Base-by-base conservation (phyloP, 345 rosid species). In the Populus ilicifolia region DNA sequence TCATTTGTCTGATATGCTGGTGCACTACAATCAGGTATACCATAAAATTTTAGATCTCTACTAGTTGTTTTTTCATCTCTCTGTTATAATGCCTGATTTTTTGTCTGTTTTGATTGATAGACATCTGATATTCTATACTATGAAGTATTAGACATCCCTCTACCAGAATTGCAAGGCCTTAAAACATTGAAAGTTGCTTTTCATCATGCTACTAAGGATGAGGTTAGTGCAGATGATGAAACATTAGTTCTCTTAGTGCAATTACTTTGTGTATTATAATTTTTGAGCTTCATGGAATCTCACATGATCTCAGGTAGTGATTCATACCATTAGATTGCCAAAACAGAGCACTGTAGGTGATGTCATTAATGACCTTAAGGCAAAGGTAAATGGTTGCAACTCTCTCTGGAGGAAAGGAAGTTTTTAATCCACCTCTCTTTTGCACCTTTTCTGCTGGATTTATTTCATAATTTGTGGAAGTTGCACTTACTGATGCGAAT, bases 131-230 rank as follows among this genome's bases (percentile, higher is more conserved):
- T 94, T 73, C 81, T 96, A 83, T 96, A 96, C 84, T 96, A 91
- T 74, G 99, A 96, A 89, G 91, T 89, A 56, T 82, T 96, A 77
- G 99, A 96, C 87, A 90, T 94, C 77, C 99, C 99, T 70, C 93
- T 96, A 61, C 98, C 99, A 71, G 97, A 96, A 78, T 82, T 96
- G 81, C 97, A 94, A 88, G 88, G 92, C 80, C 79, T 94, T 83
- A 96, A 96, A 83, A 92, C 93, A 21, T 69, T 77, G 69, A 83
- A 77, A 74, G 79, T 75, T 64, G 76, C 73, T 27, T 77, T 82
- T 71, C 73, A 75, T 69, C 78, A 78, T 64, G 81, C 78, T 25
- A 64, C 74, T 46, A 78, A 79, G 63, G 80, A 77, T 48, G 81
- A 72, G 80, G 79, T 81, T 41, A 56, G 63, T 82, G 33, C 39